Base-by-base conservation (phyloP, 2,329 filamentous ascomycete genomes). In the Fusarium mangiferae region DNA sequence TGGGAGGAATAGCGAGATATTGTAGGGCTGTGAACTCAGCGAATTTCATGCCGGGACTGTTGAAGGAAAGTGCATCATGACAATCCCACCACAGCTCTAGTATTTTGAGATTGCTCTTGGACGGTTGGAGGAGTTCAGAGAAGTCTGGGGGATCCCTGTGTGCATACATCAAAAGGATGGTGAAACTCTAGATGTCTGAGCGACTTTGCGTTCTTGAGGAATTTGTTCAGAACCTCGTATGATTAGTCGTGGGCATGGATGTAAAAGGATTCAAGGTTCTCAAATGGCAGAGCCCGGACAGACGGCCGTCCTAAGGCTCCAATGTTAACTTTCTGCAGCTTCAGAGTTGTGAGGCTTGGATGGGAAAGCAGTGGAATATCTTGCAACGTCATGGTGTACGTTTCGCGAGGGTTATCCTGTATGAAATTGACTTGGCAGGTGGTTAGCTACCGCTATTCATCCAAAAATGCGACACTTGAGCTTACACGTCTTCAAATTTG, bases 231-330 rank as follows among this genome's bases (percentile, higher is more conserved):
- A 11, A 28, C 44, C 18, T 28, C 18, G 4, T 22, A 46, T 22
- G 44, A 46, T 28, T 46, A 46, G 6, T 28, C 44, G 1, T 0
- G 0, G 8, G 44, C 44, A 28, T 46, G 44, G 1, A 46, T 8
- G 18, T 46, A 46, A 11, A 46, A 22, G 6, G 44, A 46, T 24
- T 28, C 44, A 8, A 46, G 44, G 22, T 28, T 46, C 6, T 46
- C 44, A 5, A 1, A 3, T 7, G 26, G 26, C 5, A 46, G 44
- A 1, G 44, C 24, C 4, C 44, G 24, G 44, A 46, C 18, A 28
- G 44, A 46, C 4, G 44, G 12, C 18, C 44, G 44, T 28, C 8
- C 44, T 0, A 46, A 6, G 0, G 0, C 44, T 15, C 2, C 8
- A 4, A 46, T 20, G 5, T 1, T 6, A 24, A 28, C 13, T 22